Evolutionary conservation across 1,284 basidiomycete species (phyloP).

Genomic region (Puccinia coronata): DNA sequence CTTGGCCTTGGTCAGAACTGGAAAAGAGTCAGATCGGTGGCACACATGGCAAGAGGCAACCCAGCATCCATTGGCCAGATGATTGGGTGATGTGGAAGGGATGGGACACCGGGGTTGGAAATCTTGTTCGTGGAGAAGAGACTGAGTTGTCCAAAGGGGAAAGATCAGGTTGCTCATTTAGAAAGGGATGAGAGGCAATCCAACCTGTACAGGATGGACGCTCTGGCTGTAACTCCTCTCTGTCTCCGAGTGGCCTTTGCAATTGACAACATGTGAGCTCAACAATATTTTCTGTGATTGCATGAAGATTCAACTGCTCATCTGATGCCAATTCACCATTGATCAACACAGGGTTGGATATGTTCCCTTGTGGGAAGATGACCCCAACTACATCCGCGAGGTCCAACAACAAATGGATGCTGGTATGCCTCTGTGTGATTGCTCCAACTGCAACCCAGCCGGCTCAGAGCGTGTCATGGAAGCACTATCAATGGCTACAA

Average conservation of each 20-base stretch:
- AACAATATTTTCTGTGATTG: no score
- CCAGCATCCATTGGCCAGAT: constrained; percentile 4
- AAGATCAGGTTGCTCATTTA: neutral
- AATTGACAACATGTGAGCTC: neutral
- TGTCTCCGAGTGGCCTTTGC: neutral
- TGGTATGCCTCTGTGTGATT: neutral
- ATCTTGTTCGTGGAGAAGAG: constrained; percentile 19
- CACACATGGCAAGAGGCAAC: neutral
- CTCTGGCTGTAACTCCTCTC: neutral
- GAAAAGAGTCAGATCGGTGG: neutral
- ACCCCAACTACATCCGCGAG: neutral
- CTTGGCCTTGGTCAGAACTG: constrained; percentile 21
- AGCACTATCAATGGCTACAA: neutral
- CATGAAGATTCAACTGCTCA: neutral
- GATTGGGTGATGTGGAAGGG: neutral
- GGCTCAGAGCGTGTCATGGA: neutral
- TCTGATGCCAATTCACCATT: no score
- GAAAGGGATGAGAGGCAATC: neutral
- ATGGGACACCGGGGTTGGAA: neutral
- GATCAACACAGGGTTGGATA: neutral
- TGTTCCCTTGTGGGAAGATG: neutral
- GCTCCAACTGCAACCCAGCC: neutral
- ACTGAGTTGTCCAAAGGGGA: neutral
- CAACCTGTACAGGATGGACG: neutral
- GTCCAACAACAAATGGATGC: neutral